phyloP scores from a whole-genome alignment of 2,329 filamentous ascomycete genomes.

The Diaporthe sp. region DNA sequence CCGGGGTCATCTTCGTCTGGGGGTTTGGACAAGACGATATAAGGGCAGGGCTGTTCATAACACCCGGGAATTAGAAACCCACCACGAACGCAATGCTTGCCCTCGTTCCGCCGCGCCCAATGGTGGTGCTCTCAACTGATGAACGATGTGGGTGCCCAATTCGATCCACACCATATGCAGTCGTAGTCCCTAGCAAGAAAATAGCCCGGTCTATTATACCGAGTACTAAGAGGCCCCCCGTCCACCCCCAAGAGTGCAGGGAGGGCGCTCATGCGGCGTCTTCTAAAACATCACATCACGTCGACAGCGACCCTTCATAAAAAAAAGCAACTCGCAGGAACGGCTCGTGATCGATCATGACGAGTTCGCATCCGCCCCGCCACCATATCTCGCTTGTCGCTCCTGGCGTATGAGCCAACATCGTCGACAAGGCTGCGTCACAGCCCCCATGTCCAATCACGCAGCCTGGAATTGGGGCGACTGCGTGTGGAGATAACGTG shows the following conservation, averaged over 20 bases:
- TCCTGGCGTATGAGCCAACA: background rate
- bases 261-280: background rate
- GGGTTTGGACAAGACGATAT: background rate
- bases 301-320: background rate
- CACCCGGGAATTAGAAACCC: background rate
- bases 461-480: background rate
- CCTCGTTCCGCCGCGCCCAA: background rate
- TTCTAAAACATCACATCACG: constrained; percentile 18
- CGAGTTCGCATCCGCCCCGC: background rate
- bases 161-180: background rate
- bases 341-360: background rate
- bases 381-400: constrained; percentile 13
- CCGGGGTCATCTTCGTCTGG: background rate
- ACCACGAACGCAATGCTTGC: background rate
- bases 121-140: background rate
- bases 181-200: background rate
- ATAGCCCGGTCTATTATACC: constrained; percentile 13
- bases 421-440: background rate
- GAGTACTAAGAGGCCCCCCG: background rate
- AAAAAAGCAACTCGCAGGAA: background rate
- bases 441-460: background rate
- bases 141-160: background rate
- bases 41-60: constrained; percentile 20
- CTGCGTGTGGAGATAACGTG: constrained; percentile 32
- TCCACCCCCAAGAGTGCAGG: background rate